These are phyloP conservation scores for Gaeumannomyces sp. DNA, from an alignment of 2,329 filamentous ascomycete species.

Conservation along the genomic window DNA sequence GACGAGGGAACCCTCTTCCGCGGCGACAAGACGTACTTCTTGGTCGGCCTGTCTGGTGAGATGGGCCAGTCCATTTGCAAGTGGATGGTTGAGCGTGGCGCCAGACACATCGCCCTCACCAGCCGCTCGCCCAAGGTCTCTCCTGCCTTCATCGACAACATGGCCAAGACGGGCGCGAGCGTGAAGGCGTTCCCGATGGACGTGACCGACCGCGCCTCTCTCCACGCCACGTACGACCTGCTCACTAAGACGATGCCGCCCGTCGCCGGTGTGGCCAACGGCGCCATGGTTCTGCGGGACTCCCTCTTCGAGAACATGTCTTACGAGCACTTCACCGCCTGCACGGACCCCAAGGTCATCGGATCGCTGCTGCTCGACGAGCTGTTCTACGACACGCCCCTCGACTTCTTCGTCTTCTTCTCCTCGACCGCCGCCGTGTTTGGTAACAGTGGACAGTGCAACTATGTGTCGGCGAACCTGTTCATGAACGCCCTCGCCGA, in stretches of 20 bases:
- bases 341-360: constrained; percentile 22
- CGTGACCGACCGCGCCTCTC: neutral
- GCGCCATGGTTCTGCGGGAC: constrained; percentile 15
- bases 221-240: neutral
- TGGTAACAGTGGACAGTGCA: constrained; percentile 29
- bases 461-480: constrained; percentile 37
- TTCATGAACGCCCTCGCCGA: constrained; percentile 24
- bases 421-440: constrained; percentile 21
- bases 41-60: neutral
- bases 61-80: constrained; percentile 2
- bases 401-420: constrained; percentile 27
- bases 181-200: neutral
- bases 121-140: constrained; percentile 1
- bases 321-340: constrained; percentile 14
- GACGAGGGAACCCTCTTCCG: neutral
- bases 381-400: constrained; percentile 15
- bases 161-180: neutral
- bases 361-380: constrained; percentile 20
- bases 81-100: constrained; percentile 5
- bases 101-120: neutral
- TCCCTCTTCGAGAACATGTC: constrained; percentile 12
- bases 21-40: constrained; percentile 4
- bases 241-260: constrained; percentile 1
- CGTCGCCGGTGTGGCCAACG: constrained; percentile 13
- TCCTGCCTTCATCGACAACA: neutral